Evolutionary conservation across 2,329 filamentous ascomycete species (phyloP).

Genomic region (Chrysoporthe deuterocubensis): DNA sequence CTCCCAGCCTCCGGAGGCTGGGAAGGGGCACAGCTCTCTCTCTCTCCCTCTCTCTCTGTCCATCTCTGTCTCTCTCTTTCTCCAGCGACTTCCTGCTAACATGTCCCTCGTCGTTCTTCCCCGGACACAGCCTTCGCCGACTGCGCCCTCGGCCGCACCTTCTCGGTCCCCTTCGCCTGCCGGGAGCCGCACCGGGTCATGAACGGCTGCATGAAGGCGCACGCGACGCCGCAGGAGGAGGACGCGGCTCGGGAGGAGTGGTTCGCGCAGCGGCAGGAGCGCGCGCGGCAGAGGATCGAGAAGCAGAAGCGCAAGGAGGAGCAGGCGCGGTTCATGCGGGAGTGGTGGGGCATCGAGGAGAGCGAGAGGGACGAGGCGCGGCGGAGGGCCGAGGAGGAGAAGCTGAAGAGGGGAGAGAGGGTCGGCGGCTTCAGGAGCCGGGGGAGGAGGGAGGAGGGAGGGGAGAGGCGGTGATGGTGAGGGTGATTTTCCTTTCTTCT

Average conservation of each 20-base stretch:
- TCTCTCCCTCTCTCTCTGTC: not conserved
- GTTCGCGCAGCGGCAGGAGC: conserved; percentile 78
- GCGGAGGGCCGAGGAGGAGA: conserved; percentile 57
- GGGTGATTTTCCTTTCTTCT: not conserved
- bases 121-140: conserved; percentile 76
- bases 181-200: conserved; percentile 78
- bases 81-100: not conserved
- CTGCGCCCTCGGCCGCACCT: conserved; percentile 83
- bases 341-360: conserved; percentile 69
- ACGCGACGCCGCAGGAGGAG: conserved; percentile 83
- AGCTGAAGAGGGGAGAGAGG: conserved; percentile 54
- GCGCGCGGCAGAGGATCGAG: conserved; percentile 68
- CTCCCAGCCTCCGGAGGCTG: too few species aligned
- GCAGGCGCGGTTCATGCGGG: conserved; percentile 67
- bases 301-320: conserved; percentile 63
- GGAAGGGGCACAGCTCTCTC: too few species aligned
- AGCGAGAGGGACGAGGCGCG: conserved; percentile 54
- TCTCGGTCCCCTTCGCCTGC: conserved; percentile 87
- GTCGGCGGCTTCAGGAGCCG: conserved; percentile 56
- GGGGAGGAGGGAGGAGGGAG: conserved; percentile 32
- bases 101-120: not conserved
- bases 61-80: not conserved
- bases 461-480: conserved; percentile 20
- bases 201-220: conserved; percentile 90
- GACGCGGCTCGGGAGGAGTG: conserved; percentile 91